Percentiles rank a stretch among this genome's conserved stretches.
Evolutionary conservation across 1,284 basidiomycete species (phyloP).

Genomic region (Cutaneotrichosporon cutaneum): DNA sequence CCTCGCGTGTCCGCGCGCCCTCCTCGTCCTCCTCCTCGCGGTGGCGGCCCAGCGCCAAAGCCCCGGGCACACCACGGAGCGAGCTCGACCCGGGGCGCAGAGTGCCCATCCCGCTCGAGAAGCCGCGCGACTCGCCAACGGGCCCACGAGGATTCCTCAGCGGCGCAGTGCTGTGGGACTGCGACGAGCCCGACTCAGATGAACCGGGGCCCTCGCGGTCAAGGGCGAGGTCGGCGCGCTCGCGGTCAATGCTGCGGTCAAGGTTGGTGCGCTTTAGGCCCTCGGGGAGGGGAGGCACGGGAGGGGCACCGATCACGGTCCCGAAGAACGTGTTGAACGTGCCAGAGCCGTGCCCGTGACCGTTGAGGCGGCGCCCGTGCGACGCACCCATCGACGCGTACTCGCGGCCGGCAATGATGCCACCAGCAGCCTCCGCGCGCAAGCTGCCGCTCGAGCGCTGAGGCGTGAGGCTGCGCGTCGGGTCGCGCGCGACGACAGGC

Average conservation of each 20-base stretch:
- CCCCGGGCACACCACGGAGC: constrained; percentile 25
- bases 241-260: constrained; percentile 5
- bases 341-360: constrained; percentile 29
- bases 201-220: constrained; percentile 6
- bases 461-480: constrained; percentile 72
- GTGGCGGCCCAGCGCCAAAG: constrained; percentile 26
- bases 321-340: constrained; percentile 37
- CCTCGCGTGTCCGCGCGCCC: constrained; percentile 23
- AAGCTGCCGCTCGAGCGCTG: constrained; percentile 88
- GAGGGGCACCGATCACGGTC: constrained; percentile 34
- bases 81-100: constrained; percentile 19
- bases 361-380: constrained; percentile 32
- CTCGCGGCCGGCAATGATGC: constrained; percentile 55
- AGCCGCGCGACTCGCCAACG: constrained; percentile 41
- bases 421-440: constrained; percentile 84
- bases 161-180: constrained; percentile 25
- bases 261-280: constrained; percentile 18
- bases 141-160: constrained; percentile 48
- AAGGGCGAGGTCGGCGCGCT: neutral
- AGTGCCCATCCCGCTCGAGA: constrained; percentile 15
- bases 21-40: constrained; percentile 44
- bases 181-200: constrained; percentile 11
- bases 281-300: constrained; percentile 40
- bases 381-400: constrained; percentile 45
- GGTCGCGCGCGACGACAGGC: constrained; percentile 72